Percentiles rank a stretch among this genome's conserved stretches.
Evolutionary conservation across 23 red algal genomes (phyloP).

Genomic region (Gracilaria caudata): DNA sequence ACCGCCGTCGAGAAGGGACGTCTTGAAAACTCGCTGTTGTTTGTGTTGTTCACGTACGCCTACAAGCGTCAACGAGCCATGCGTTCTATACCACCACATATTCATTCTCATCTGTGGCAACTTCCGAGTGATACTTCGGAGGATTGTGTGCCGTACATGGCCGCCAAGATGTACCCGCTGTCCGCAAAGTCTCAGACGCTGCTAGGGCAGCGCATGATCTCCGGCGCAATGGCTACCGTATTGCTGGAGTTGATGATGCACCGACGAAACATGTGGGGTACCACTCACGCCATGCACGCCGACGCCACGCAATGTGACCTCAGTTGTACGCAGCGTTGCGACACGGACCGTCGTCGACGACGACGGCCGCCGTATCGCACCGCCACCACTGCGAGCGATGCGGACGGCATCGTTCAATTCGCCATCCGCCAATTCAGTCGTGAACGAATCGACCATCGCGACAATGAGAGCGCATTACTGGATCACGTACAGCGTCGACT

Average conservation of each 20-base stretch:
- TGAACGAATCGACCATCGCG: neutral
- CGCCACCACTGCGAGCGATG: slow-evolving; percentile 12
- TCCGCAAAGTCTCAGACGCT: neutral
- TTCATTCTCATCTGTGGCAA: neutral
- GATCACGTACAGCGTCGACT: neutral
- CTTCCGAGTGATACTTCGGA: neutral
- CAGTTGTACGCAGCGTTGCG: neutral
- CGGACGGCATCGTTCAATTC: neutral
- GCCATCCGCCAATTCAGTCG: neutral
- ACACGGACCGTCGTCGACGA: slow-evolving; percentile 15
- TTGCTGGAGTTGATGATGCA: slow-evolving; percentile 45
- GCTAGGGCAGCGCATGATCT: slow-evolving; percentile 31
- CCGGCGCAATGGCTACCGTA: slow-evolving; percentile 27
- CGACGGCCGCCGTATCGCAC: slow-evolving; percentile 33
- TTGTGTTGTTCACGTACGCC: neutral
- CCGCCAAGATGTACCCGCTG: slow-evolving; percentile 12
- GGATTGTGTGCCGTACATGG: neutral
- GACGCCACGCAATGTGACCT: neutral
- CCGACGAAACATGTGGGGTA: slow-evolving; percentile 36
- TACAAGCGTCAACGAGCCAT: neutral
- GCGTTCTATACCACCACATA: neutral
- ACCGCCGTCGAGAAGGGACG: slow-evolving; percentile 20
- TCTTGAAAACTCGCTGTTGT: slow-evolving; percentile 33
- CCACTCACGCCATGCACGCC: neutral
- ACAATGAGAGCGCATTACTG: neutral